Evolutionary conservation across 2,329 filamentous ascomycete species (phyloP).

Genomic region (Cordyceps farinosa): DNA sequence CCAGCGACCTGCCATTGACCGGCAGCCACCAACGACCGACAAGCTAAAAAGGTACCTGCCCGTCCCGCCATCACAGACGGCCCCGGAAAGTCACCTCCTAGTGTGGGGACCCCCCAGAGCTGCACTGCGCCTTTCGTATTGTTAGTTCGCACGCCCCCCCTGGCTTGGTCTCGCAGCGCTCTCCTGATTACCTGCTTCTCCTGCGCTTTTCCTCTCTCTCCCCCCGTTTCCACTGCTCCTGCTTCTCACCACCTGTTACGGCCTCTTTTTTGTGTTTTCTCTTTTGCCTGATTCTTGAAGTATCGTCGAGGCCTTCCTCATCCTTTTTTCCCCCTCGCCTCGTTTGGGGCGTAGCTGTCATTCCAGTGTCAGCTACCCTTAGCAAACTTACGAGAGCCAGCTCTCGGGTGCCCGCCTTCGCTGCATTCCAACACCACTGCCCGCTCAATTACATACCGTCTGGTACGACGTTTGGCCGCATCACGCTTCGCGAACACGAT

Average conservation of each 20-base stretch:
- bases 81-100: constrained; percentile 5
- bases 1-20: neutral
- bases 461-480: constrained; percentile 14
- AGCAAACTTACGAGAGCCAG: neutral
- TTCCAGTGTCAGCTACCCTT: constrained; percentile 9
- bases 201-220: neutral
- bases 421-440: constrained; percentile 14
- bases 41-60: constrained; percentile 8
- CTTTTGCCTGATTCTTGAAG: neutral
- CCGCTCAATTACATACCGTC: constrained; percentile 14
- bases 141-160: constrained; percentile 12
- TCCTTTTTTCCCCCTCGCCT: neutral
- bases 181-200: constrained; percentile 17
- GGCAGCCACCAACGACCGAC: neutral
- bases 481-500: constrained; percentile 11
- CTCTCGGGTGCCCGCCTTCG: neutral
- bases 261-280: neutral
- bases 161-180: neutral
- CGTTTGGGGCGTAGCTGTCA: constrained; percentile 3
- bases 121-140: constrained; percentile 10
- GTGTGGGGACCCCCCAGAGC: neutral
- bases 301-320: neutral
- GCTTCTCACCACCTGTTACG: constrained; percentile 10
- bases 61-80: neutral
- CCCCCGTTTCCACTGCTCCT: neutral